A percentile compares a stretch with the other conserved stretches of the same genome.
Conservation (phyloP, 345 rosid species). For the Hevea brasiliensis region DNA sequence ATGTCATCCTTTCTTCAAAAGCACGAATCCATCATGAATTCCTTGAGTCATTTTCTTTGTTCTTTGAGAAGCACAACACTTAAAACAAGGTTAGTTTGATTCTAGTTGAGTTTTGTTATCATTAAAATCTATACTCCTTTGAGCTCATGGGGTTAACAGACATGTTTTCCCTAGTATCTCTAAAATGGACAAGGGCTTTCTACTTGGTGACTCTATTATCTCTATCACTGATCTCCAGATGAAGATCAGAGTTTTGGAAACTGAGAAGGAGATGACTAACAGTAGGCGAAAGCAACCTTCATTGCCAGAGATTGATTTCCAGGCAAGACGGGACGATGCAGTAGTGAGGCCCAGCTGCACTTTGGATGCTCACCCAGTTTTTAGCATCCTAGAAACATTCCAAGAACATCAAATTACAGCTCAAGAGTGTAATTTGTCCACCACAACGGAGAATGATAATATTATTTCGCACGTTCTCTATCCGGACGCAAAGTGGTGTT, state of each 20-base stretch:
- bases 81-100: no score
- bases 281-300: conserved; percentile 41
- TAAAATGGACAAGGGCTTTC: conserved; percentile 93
- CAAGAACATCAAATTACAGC: conserved; percentile 61
- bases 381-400: conserved; percentile 56
- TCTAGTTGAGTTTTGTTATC: no score
- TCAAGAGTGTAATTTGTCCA: conserved; percentile 61
- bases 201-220: conserved; percentile 84
- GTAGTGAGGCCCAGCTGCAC: conserved; percentile 72
- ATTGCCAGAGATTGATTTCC: conserved; percentile 68
- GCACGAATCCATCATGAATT: no score
- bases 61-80: no score
- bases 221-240: conserved; percentile 80
- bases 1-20: no score
- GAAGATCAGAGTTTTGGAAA: conserved; percentile 66
- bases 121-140: no score
- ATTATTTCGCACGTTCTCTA: conserved; percentile 74
- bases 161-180: conserved; percentile 91
- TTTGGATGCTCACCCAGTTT: conserved; percentile 73
- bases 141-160: no score
- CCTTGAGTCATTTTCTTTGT: no score
- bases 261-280: conserved; percentile 63
- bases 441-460: conserved; percentile 48
- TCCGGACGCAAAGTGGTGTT: conserved; percentile 61
- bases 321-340: conserved; percentile 68